Evolutionary conservation across 345 rosid species (phyloP), one percentile per base, ranked within the genome.

Genomic region (Hibiscus trionum): DNA sequence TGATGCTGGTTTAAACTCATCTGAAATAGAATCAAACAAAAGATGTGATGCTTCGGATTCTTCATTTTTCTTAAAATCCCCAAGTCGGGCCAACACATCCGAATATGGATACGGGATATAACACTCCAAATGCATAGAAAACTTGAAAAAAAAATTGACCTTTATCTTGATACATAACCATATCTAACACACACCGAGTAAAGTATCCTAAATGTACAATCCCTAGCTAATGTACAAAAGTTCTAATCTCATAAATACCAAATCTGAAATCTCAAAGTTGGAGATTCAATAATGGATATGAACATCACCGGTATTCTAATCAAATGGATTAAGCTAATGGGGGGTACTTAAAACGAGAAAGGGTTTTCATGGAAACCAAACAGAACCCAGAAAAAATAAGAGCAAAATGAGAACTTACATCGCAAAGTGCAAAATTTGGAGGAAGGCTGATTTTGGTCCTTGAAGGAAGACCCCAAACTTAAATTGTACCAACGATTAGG

Each of bases 1-100:
- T 16, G 94, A 90, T 6, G 96, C 94, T 1, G 96, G 98, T 82
- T 87, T 88, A 77, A 90, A 93, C 27, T 93, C 96, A 84, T 93
- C 97, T 91, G 76, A 17, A 67, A 39, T 31, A 71, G 68, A 70
- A 27, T 0, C 6, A 69, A 58, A 61, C 19, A 44, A 14, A 60
- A 27, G 27, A 56, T 61, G 64, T 65, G 33, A 31, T 15, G 19
- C 66, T 66, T 26, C 7, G 44, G 44, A 39, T 39, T 39, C 44
- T 39, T 35, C 37, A 35, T 35, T 35, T 35, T 35, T 35, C 37
- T 35, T 35, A 5, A 35, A 4, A 35, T 35, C 7, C 37, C 37
- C 37, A 5, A 4, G 37, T 35, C 37, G 37, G 37, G 7, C 44
- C 44, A 2, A 39, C 44, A 39, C 44, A 39, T 39, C 44, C 7